Conservation (phyloP, 2,329 filamentous ascomycete genomes). For the Sclerotinia nivalis region DNA sequence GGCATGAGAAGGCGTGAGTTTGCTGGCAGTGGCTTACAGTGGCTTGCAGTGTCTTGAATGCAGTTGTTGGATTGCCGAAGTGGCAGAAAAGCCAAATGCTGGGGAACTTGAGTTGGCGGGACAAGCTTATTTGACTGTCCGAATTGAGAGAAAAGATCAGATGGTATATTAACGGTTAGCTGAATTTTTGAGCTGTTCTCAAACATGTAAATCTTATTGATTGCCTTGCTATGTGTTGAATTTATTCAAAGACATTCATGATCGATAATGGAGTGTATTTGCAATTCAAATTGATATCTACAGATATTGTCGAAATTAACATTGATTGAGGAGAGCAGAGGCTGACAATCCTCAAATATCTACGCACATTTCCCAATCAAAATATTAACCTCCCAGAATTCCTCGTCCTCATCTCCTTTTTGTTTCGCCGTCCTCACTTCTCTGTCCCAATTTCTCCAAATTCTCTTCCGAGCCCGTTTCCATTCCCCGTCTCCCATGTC, state of each 20-base stretch:
- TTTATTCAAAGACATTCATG: background rate
- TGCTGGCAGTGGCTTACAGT: background rate
- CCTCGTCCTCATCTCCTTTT: slow-evolving; percentile 9
- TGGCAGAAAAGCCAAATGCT: background rate
- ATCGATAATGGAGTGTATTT: background rate
- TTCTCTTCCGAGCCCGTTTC: slow-evolving; percentile 17
- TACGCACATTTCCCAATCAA: slow-evolving; percentile 19
- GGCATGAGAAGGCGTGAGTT: background rate
- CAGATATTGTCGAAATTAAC: background rate
- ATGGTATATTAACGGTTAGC: background rate
- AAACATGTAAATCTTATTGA: background rate
- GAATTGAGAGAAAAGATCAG: background rate
- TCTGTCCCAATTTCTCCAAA: slow-evolving; percentile 19
- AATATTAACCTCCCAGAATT: slow-evolving; percentile 19
- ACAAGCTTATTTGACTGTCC: no score
- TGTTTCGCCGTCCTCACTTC: slow-evolving; percentile 1
- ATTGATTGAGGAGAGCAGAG: background rate
- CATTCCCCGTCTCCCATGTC: slow-evolving; percentile 18
- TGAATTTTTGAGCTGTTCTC: background rate
- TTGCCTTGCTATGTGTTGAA: background rate
- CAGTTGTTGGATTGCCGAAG: background rate
- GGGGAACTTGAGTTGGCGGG: background rate
- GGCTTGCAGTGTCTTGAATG: background rate
- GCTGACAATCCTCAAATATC: no score
- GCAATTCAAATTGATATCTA: background rate